Evolutionary conservation across 495 filamentous ascomycete species (phyloP).

Genomic region (Neurospora sp.): DNA sequence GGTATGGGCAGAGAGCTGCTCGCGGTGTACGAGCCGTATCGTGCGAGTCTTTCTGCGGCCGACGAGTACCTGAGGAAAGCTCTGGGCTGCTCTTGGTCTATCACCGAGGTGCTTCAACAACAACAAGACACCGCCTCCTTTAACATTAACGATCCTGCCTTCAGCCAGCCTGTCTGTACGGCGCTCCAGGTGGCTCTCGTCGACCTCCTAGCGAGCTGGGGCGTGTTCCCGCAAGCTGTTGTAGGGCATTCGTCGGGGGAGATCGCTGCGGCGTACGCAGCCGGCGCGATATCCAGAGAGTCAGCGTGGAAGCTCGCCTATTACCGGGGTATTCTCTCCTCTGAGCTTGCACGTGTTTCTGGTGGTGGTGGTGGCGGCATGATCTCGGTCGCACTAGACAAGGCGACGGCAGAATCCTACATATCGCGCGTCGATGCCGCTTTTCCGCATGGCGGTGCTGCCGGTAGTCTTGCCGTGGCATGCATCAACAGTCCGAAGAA

Average conservation of each 20-base stretch:
- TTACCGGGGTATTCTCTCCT: conserved; percentile 24
- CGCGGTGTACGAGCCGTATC: background rate
- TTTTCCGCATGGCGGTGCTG: background rate
- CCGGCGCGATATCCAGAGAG: conserved; percentile 30
- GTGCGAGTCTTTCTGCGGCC: background rate
- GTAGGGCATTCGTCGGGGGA: conserved; percentile 54
- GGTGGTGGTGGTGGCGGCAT: conserved; percentile 22
- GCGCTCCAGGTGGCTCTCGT: conserved; percentile 44
- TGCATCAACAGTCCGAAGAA: conserved; percentile 40
- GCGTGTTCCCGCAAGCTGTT: conserved; percentile 33
- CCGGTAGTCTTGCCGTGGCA: conserved; percentile 17
- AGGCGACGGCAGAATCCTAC: background rate
- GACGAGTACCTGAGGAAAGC: too few species aligned
- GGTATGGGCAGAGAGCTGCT: conserved; percentile 34
- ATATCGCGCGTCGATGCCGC: background rate
- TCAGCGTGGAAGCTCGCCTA: conserved; percentile 42
- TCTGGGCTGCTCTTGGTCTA: too few species aligned
- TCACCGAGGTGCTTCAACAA: too few species aligned
- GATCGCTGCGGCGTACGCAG: conserved; percentile 41
- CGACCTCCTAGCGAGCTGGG: conserved; percentile 39
- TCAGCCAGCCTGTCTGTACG: conserved; percentile 32
- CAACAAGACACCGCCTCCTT: background rate
- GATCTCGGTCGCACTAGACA: conserved; percentile 17
- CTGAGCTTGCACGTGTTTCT: conserved; percentile 3
- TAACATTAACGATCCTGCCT: conserved; percentile 11